Conservation (phyloP, 2,329 filamentous ascomycete species). For the Aspergillus sp. region DNA sequence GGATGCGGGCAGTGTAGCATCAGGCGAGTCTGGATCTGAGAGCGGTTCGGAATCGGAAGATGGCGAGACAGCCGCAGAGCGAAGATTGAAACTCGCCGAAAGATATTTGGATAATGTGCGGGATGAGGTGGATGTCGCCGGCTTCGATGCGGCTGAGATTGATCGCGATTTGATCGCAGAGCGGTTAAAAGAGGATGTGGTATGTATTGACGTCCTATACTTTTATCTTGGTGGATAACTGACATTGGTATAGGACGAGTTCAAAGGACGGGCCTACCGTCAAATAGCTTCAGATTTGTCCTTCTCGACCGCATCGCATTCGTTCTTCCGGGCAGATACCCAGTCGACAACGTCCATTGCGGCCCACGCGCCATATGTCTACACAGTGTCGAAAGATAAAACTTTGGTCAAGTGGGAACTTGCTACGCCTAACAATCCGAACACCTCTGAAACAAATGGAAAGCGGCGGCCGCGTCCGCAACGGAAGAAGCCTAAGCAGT, state of each 20-base stretch:
- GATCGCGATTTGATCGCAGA: slow-evolving; percentile 90
- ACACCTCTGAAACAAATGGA: slow-evolving; percentile 50
- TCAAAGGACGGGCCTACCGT: slow-evolving; percentile 84
- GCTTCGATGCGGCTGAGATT: slow-evolving; percentile 91
- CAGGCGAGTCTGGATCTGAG: slow-evolving; percentile 41
- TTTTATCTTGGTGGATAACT: slow-evolving; percentile 6
- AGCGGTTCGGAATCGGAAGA: slow-evolving; percentile 67
- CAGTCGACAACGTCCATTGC: slow-evolving; percentile 75
- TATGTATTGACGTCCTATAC: slow-evolving; percentile 23
- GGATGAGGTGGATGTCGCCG: slow-evolving; percentile 74
- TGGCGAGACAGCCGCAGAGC: slow-evolving; percentile 82
- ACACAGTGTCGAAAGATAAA: slow-evolving; percentile 83
- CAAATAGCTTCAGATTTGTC: slow-evolving; percentile 69
- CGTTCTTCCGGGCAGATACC: slow-evolving; percentile 73
- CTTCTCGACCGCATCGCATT: slow-evolving; percentile 62
- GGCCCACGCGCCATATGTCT: slow-evolving; percentile 72
- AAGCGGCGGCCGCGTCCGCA: slow-evolving; percentile 51
- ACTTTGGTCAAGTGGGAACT: slow-evolving; percentile 86
- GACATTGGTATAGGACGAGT: slow-evolving; percentile 57
- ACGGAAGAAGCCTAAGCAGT: slow-evolving; percentile 40
- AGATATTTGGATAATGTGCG: slow-evolving; percentile 88
- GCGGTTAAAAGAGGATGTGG: slow-evolving; percentile 82
- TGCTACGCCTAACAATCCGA: slow-evolving; percentile 42
- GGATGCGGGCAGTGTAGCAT: slow-evolving; percentile 50
- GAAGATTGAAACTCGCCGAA: slow-evolving; percentile 80